These are phyloP conservation scores for Gaeumannomyces sp. DNA, from an alignment of 2,329 filamentous ascomycete species.

Conservation along the genomic window DNA sequence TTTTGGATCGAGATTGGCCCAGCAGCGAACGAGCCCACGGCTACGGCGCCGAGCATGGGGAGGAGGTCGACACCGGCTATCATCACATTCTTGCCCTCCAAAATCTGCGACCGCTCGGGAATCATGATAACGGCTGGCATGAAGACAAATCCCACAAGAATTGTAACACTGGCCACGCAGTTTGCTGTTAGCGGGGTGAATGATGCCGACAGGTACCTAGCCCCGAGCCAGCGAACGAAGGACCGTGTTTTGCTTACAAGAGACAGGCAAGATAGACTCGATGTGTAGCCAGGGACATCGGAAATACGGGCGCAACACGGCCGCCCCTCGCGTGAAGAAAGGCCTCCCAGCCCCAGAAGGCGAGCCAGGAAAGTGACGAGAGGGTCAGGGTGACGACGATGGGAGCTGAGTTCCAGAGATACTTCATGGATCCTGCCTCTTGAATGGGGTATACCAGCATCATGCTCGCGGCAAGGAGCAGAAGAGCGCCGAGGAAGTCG, in stretches of 20 bases:
- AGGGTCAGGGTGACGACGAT: slow-evolving; percentile 43
- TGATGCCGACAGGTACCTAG: neutral
- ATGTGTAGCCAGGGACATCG: slow-evolving; percentile 38
- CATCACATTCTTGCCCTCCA: slow-evolving; percentile 46
- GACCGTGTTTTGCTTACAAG: slow-evolving; percentile 27
- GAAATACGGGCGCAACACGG: slow-evolving; percentile 49
- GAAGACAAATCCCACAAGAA: slow-evolving; percentile 52
- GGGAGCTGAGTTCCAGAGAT: slow-evolving; percentile 44
- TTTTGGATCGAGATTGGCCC: slow-evolving; percentile 46
- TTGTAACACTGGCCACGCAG: slow-evolving; percentile 37
- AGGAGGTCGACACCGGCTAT: slow-evolving; percentile 51
- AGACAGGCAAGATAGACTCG: slow-evolving; percentile 46
- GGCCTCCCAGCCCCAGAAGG: slow-evolving; percentile 47
- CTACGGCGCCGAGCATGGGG: slow-evolving; percentile 51
- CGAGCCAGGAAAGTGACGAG: slow-evolving; percentile 39
- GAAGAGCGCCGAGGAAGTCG: slow-evolving; percentile 19
- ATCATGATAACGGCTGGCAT: slow-evolving; percentile 52
- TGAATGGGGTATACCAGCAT: slow-evolving; percentile 51
- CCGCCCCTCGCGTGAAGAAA: slow-evolving; percentile 32
- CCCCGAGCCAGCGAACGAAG: neutral
- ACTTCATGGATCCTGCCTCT: slow-evolving; percentile 47
- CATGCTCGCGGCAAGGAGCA: slow-evolving; percentile 45
- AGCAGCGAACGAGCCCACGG: slow-evolving; percentile 49
- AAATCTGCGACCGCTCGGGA: slow-evolving; percentile 55
- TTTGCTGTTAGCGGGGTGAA: neutral